A percentile compares a stretch with the other conserved stretches of the same genome.
phyloP scores from a whole-genome alignment of 1,284 basidiomycete genomes.

The Boletellus sp. region DNA sequence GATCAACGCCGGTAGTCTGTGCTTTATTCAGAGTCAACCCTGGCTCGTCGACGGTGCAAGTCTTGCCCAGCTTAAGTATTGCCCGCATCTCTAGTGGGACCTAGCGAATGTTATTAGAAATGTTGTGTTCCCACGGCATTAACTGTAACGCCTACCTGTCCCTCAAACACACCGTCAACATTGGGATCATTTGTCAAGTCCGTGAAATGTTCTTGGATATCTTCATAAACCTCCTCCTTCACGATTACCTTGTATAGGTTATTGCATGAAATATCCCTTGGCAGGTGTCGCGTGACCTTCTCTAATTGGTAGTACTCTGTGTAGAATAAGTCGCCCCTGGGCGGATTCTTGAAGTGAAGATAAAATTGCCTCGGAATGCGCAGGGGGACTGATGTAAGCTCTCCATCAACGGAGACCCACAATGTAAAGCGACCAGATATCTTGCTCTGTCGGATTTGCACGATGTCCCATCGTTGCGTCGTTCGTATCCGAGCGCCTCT shows the following conservation, averaged over 20 bases:
- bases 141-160: slow-evolving; percentile 56
- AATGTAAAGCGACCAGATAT: slow-evolving; percentile 83
- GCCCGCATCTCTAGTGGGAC: slow-evolving; percentile 85
- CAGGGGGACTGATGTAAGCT: slow-evolving; percentile 77
- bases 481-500: slow-evolving; percentile 65
- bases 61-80: slow-evolving; percentile 81
- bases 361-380: slow-evolving; percentile 92
- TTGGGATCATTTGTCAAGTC: slow-evolving; percentile 92
- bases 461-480: slow-evolving; percentile 84
- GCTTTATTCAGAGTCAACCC: slow-evolving; percentile 81
- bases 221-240: slow-evolving; percentile 79
- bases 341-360: slow-evolving; percentile 77
- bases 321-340: slow-evolving; percentile 63
- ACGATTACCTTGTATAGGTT: slow-evolving; percentile 87
- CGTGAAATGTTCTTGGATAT: slow-evolving; percentile 88
- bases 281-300: slow-evolving; percentile 76
- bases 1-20: slow-evolving; percentile 80
- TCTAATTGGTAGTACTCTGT: slow-evolving; percentile 70
- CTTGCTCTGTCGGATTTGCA: slow-evolving; percentile 82
- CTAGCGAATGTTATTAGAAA: slow-evolving; percentile 36
- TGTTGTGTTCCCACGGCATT: neutral
- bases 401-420: slow-evolving; percentile 85
- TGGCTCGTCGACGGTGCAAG: slow-evolving; percentile 69
- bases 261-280: slow-evolving; percentile 72
- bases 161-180: slow-evolving; percentile 94